phyloP scores from a whole-genome alignment of 1,139 yeast species.

The Candida sp. region DNA sequence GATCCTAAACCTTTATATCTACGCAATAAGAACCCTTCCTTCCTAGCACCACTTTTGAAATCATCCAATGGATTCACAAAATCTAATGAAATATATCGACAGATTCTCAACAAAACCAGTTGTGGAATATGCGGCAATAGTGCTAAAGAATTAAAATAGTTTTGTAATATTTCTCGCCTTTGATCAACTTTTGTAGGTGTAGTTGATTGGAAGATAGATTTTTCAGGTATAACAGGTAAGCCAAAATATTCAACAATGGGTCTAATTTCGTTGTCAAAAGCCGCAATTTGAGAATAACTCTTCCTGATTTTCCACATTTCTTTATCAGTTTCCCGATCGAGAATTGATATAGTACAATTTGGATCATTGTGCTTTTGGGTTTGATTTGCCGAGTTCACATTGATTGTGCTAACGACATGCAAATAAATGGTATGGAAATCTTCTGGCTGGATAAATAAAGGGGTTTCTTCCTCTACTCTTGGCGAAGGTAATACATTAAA shows the following conservation, averaged over 20 bases:
- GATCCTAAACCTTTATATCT: constrained; percentile 52
- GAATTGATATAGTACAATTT: constrained; percentile 55
- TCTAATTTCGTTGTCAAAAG: constrained; percentile 56
- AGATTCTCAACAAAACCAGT: constrained; percentile 49
- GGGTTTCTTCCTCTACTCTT: constrained; percentile 22
- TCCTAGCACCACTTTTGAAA: constrained; percentile 51
- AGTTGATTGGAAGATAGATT: constrained; percentile 49
- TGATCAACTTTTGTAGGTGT: constrained; percentile 66
- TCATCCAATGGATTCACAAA: constrained; percentile 64
- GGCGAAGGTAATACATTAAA: constrained; percentile 25
- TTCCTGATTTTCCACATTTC: constrained; percentile 76
- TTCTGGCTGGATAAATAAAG: constrained; percentile 60
- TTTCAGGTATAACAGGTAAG: constrained; percentile 63
- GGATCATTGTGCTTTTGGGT: constrained; percentile 50
- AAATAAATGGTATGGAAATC: constrained; percentile 63
- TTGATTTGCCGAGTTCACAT: constrained; percentile 25
- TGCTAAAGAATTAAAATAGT: constrained; percentile 59
- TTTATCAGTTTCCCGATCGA: constrained; percentile 55
- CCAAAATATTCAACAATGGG: constrained; percentile 55
- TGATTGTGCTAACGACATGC: constrained; percentile 55
- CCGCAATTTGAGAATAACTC: constrained; percentile 49
- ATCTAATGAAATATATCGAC: constrained; percentile 68
- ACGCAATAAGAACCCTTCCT: constrained; percentile 69
- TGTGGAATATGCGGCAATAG: constrained; percentile 62
- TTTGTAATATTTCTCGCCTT: constrained; percentile 53